Evolutionary conservation across 768 basidiomycete species (phyloP), one percentile per base, ranked within the genome.

Genomic region (Mycena albidolilacea): DNA sequence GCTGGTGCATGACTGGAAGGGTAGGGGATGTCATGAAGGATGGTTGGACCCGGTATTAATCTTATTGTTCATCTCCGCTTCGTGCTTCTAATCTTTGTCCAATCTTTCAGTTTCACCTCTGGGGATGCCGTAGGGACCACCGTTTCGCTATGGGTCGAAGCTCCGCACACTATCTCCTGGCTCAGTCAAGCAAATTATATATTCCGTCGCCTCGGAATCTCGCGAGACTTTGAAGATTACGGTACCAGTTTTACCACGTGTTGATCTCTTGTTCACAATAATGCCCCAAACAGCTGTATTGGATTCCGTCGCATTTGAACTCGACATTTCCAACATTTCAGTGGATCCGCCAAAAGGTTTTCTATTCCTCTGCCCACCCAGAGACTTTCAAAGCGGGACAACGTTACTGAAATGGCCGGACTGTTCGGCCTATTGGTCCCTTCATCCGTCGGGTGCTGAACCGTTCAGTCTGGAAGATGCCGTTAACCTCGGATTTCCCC

Each of bases 181-280:
- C 54, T 55, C 54, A 55, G 54, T 55, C 54, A 55, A 23, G 54
- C 54, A 7, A 55, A 55, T 11, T 23, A 55, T 55, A 55, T 55
- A 55, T 55, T 55, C 23, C 8, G 21, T 23, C 21, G 21, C 21
- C 54, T 55, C 54, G 9, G 14, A 30, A 30, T 55, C 23, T 55
- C 54, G 9, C 3, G 4, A 7, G 14, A 55, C 10, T 35, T 55
- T 14, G 9, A 55, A 8, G 23, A 55, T 55, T 55, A 55, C 9
- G 54, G 54, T 55, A 12, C 19, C 4, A 52, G 19, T n/a, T 52
- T 52, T 7, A 52, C 50, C 30, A n/a, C 3, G 6, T 54, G 21
- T 54, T 9, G 11, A 23, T 23, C 52, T 21, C 52, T 23, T 23
- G 8, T 21, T 21, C 52, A 21, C 52, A 10, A 30, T 54, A 23